A percentile compares a stretch with the other conserved stretches of the same genome.
phyloP scores from a whole-genome alignment of 164 flowering plant species.

The Tinospora cordifolia region DNA sequence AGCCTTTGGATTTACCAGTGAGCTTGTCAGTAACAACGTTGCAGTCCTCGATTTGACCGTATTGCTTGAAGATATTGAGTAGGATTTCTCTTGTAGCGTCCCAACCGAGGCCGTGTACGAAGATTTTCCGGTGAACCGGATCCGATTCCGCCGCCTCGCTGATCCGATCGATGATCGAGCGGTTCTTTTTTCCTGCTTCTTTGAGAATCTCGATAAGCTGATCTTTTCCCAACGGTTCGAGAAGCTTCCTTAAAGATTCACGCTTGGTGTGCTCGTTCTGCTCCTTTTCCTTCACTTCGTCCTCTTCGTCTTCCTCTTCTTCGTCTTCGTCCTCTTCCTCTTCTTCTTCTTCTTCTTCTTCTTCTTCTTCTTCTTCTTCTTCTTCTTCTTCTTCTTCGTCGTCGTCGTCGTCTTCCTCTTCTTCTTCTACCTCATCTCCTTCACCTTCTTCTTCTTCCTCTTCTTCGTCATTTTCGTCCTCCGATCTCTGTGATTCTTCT shows the following conservation, averaged over 20 bases:
- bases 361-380: constrained; percentile 15
- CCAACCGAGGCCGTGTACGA: constrained; percentile 45
- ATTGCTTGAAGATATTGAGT: constrained; percentile 19
- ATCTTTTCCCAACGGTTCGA: constrained; percentile 38
- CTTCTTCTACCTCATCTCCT: constrained; percentile 6
- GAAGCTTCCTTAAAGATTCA: constrained; percentile 24
- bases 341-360: constrained; percentile 19
- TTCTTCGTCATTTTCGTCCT: constrained; percentile 1
- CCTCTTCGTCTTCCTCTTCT: constrained; percentile 19
- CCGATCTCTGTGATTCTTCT: constrained; percentile 2
- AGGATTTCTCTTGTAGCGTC: constrained; percentile 33
- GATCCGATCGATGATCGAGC: constrained; percentile 14
- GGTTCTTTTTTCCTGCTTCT: constrained; percentile 23
- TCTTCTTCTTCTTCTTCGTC: constrained; percentile 15
- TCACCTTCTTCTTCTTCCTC: constrained; percentile 13
- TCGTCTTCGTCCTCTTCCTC: constrained; percentile 4
- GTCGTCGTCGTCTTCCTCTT: constrained; percentile 1
- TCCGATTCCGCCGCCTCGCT: constrained; percentile 22
- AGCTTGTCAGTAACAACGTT: constrained; percentile 30
- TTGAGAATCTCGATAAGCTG: constrained; percentile 30
- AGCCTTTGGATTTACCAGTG: constrained; percentile 40
- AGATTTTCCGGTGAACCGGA: constrained; percentile 41
- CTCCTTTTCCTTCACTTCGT: constrained; percentile 15
- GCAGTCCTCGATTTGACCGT: constrained; percentile 35
- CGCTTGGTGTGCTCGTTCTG: constrained; percentile 14